Percentiles rank a stretch among this genome's conserved stretches.
Evolutionary conservation across 2,329 filamentous ascomycete genomes (phyloP).

Genomic region (Curvularia sp.): DNA sequence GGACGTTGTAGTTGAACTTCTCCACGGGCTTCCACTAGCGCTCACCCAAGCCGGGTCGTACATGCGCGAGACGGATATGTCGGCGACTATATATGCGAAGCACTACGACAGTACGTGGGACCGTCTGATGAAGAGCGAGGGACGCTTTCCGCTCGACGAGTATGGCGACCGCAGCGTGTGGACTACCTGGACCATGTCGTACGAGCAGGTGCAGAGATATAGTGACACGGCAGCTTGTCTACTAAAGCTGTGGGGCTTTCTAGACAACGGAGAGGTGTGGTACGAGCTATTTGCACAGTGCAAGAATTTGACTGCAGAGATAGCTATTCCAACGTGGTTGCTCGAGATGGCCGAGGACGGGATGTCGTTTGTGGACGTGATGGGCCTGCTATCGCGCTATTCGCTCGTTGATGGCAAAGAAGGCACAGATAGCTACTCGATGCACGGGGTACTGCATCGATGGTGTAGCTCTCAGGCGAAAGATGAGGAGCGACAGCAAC

Average conservation of each 20-base stretch:
- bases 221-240: slow-evolving; percentile 28
- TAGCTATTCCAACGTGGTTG: slow-evolving; percentile 13
- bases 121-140: slow-evolving; percentile 39
- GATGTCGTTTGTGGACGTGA: slow-evolving; percentile 24
- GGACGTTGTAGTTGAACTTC: slow-evolving; percentile 39
- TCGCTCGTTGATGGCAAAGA: slow-evolving; percentile 25
- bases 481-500: slow-evolving; percentile 14
- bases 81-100: slow-evolving; percentile 45
- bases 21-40: slow-evolving; percentile 58
- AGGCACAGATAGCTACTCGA: slow-evolving; percentile 22
- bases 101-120: slow-evolving; percentile 51
- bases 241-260: slow-evolving; percentile 35
- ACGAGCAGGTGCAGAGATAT: slow-evolving; percentile 30
- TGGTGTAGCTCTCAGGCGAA: slow-evolving; percentile 13
- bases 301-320: slow-evolving; percentile 10
- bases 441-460: slow-evolving; percentile 27
- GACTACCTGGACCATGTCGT: slow-evolving; percentile 40
- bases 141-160: slow-evolving; percentile 32
- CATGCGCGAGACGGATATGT: slow-evolving; percentile 45
- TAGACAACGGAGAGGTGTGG: slow-evolving; percentile 32
- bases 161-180: slow-evolving; percentile 41
- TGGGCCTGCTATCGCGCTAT: slow-evolving; percentile 28
- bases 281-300: slow-evolving; percentile 29
- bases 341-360: slow-evolving; percentile 16
- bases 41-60: slow-evolving; percentile 58